Evolutionary conservation across 2,329 filamentous ascomycete species (phyloP), one percentile per base, ranked within the genome.

Genomic region (Phoma sp.): DNA sequence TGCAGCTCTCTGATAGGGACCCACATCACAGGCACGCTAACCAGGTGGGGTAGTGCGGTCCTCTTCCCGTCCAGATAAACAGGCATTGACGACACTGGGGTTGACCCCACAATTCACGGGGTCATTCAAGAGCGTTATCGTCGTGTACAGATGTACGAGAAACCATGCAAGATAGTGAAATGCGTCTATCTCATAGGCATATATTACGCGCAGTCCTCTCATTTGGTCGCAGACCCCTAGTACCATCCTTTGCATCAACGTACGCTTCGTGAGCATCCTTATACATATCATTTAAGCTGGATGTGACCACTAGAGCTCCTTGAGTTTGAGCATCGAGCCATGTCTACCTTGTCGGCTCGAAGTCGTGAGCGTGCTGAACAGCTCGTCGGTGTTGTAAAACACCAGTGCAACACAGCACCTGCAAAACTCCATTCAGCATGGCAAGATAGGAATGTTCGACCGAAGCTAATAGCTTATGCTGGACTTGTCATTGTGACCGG

Each of bases 1-100:
- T 6, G 23, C 30, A 42, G 47, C 50, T 56, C 14, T 26, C 26
- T 25, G 51, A 50, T 42, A 56, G 25, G 50, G 59, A 38, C 50
- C 40, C 52, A 51, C 47, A 33, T 10, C 18, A 18, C 32, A 14
- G 21, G 28, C 18, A 49, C 49, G 38, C 64, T 64, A 65, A 57
- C 57, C 55, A 36, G 60, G 57, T 56, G 53, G 62, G 64, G 64
- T 60, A 67, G 53, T 60, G 20, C 33, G 59, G 56, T 65, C 62
- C 62, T 56, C 47, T 40, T 34, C 50, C 14, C 42, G 42, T 33
- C 32, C 7, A 46, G 47, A 53, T 57, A 53, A 56, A 57, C 40
- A 37, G 54, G 33, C 42, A 58, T 55, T 53, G 52, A 65, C 47
- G 54, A 60, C 52, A 59, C 55, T 36, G 43, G 32, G 23, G 17